phyloP scores from a whole-genome alignment of 495 filamentous ascomycete species.

The Pseudomonodictys pantanalensis region DNA sequence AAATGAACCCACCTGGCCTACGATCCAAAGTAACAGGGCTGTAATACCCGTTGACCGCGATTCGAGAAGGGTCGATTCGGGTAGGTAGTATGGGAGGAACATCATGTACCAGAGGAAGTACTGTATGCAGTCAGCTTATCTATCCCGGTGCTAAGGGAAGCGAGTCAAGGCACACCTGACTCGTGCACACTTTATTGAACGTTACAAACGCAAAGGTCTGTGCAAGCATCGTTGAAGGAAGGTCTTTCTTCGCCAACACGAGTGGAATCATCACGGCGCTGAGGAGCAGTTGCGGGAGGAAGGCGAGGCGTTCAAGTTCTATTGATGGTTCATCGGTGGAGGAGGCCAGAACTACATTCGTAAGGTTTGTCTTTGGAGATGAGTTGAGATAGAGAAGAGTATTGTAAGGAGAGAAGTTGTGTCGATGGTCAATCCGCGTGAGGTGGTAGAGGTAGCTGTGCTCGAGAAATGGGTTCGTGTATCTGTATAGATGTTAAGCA shows the following conservation, averaged over 20 bases:
- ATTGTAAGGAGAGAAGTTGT: constrained; percentile 98
- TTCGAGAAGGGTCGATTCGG: constrained; percentile 66
- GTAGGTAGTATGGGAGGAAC: constrained; percentile 87
- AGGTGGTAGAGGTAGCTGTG: constrained; percentile 93
- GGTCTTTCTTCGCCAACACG: constrained; percentile 73
- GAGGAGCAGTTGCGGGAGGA: constrained; percentile 80
- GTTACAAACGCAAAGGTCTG: constrained; percentile 97
- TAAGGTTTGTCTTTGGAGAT: constrained; percentile 50
- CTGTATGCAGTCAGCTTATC: constrained; percentile 45
- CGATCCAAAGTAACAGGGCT: constrained; percentile 68
- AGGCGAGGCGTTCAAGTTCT: constrained; percentile 75
- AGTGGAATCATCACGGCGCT: constrained; percentile 74
- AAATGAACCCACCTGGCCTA: constrained; percentile 52
- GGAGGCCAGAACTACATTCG: too few relatives aligned
- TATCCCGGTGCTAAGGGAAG: not conserved
- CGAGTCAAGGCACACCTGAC: constrained; percentile 62
- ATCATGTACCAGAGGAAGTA: constrained; percentile 98
- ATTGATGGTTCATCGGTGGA: constrained; percentile 27
- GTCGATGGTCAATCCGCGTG: constrained; percentile 89
- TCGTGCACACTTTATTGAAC: constrained; percentile 98
- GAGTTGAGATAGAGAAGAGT: constrained; percentile 83
- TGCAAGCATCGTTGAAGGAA: constrained; percentile 89
- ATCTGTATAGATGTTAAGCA: constrained; percentile 43
- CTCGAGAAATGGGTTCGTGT: constrained; percentile 71
- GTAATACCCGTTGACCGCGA: constrained; percentile 57